Percentiles rank a stretch among this genome's conserved stretches.
phyloP scores from a whole-genome alignment of 257 asterid species.

The Ilex aquifolium region DNA sequence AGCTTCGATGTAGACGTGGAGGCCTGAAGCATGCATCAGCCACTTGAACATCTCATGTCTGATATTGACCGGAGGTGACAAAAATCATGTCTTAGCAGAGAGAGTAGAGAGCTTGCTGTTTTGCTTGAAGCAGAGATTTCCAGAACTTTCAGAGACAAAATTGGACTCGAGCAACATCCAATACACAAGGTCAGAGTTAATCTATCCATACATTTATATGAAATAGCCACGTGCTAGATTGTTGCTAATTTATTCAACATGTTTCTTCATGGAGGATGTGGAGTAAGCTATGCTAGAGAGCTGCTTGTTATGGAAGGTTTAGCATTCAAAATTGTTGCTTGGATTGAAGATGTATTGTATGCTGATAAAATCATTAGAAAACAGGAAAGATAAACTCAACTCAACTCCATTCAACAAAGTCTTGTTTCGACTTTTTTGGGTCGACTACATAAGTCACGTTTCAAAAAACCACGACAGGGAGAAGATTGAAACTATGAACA shows the following conservation, averaged over 20 bases:
- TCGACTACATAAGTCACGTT: too few relatives aligned
- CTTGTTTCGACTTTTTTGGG: too few relatives aligned
- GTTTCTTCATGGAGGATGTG: conserved; percentile 55
- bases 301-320: conserved; percentile 84
- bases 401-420: too few relatives aligned
- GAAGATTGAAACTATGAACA: too few relatives aligned
- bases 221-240: too few relatives aligned
- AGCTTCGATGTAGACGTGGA: conserved; percentile 82
- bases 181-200: conserved; percentile 44
- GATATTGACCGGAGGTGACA: conserved; percentile 64
- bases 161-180: conserved; percentile 82
- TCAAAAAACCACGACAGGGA: too few relatives aligned
- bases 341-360: conserved; percentile 78
- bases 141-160: conserved; percentile 82
- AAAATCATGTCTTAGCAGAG: conserved; percentile 61
- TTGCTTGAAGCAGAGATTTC: conserved; percentile 76
- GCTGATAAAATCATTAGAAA: conserved; percentile 55
- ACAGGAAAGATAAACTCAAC: conserved; percentile 19
- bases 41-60: conserved; percentile 79
- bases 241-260: too few relatives aligned
- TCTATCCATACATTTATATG: too few relatives aligned
- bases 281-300: conserved; percentile 87
- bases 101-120: conserved; percentile 64
- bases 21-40: conserved; percentile 51
- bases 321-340: conserved; percentile 80